Evolutionary conservation across 139 green algal species (phyloP), one percentile per base, ranked within the genome.

Genomic region (Coccomyxa sp.): DNA sequence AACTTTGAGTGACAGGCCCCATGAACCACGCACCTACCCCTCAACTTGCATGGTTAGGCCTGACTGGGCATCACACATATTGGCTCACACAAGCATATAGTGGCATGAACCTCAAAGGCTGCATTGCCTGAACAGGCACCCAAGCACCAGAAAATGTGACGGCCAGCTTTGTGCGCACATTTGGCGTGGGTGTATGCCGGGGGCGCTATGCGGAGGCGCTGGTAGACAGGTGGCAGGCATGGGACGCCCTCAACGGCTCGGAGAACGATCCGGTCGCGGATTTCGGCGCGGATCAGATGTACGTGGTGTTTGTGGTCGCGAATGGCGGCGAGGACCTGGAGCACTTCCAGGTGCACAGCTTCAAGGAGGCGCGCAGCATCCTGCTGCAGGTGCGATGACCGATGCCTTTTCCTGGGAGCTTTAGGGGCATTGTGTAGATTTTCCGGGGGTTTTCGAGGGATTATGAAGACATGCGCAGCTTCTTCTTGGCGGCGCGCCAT

Each of bases 261-360:
- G 94, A 96, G 79, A 97, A 97, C 85, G 93, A 97, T 80, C 78
- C 88, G 58, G 86, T 92, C 30, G 88, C 85, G 67, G 77, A 77
- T 1, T 96, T 96, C 51, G 51, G 21, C 16, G 78, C 58, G 0
- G 87, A 90, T 45, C 89, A 94, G 81, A 77, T 88, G 85, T 88
- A 79, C 58, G 66, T 85, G 18, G 86, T 92, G 68, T 93, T 90
- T 86, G 87, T 92, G 58, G 82, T 94, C 80, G 92, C 82, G 14
- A 90, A 98, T 81, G 94, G 94, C 58, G 96, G 96, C 12, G 77
- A 77, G 0, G 95, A 99, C 87, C 87, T 99, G 79, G 97, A 99
- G 89, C 88, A 90, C 78, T 96, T 94, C 74, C 63, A 86, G 57
- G 77, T 98, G 75, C 77, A 67, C 27, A 87, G 79, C 75, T 95